Evolutionary conservation across 306 rosid genomes (phyloP).

Genomic region (Elaeagnus macrophylla): DNA sequence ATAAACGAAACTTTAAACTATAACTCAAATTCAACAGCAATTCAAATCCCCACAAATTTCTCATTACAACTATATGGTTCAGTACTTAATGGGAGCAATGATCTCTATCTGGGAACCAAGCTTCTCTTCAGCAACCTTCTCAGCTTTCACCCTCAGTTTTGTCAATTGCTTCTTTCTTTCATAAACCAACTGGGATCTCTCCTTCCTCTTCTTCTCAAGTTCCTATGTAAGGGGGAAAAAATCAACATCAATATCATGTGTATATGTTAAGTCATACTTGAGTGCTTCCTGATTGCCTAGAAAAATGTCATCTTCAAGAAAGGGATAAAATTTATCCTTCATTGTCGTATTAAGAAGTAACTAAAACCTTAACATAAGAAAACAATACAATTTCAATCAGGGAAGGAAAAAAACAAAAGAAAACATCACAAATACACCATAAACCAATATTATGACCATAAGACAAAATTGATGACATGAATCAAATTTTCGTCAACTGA

Average conservation of each 20-base stretch:
- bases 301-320: too few species aligned
- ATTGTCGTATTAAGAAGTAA: too few species aligned
- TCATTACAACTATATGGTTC: constrained; percentile 8
- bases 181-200: constrained; percentile 40
- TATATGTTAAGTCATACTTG: too few species aligned
- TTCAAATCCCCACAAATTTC: constrained; percentile 14
- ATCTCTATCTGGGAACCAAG: constrained; percentile 55
- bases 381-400: too few species aligned
- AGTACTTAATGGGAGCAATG: constrained; percentile 59
- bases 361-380: too few species aligned
- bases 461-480: too few species aligned
- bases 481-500: too few species aligned
- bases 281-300: too few species aligned
- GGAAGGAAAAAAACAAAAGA: too few species aligned
- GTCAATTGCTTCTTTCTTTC: constrained; percentile 72
- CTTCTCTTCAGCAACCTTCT: constrained; percentile 55
- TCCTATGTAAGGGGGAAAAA: constrained; percentile 22
- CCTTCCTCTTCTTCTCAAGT: constrained; percentile 77
- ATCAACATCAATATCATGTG: background rate
- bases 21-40: constrained; percentile 15
- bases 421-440: too few species aligned
- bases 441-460: too few species aligned
- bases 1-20: constrained; percentile 8
- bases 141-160: constrained; percentile 59
- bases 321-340: too few species aligned